Evolutionary conservation across 768 basidiomycete genomes (phyloP).

Genomic region (Megacollybia marginata): DNA sequence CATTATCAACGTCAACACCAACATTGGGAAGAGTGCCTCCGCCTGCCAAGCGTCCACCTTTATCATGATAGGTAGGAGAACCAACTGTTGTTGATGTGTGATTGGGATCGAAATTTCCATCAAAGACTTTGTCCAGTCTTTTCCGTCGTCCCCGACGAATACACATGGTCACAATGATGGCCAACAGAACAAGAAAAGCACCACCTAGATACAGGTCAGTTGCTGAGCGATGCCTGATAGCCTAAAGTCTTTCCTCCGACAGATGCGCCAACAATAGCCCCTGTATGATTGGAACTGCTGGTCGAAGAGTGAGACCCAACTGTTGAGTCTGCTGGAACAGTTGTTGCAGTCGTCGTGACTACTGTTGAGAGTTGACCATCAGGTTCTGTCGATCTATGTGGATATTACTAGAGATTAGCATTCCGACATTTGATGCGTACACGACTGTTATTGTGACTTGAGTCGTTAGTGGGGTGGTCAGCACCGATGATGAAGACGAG

Average conservation of each 20-base stretch:
- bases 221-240: too few relatives aligned
- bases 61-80: too few relatives aligned
- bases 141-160: slow-evolving; percentile 1
- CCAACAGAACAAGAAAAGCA: not conserved
- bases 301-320: not conserved
- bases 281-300: not conserved
- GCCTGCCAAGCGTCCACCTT: too few relatives aligned
- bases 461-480: not conserved
- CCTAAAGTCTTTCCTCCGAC: slow-evolving; percentile 1
- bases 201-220: too few relatives aligned
- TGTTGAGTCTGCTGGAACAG: slow-evolving; percentile 1
- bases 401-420: not conserved
- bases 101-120: slow-evolving; percentile 7
- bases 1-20: not conserved
- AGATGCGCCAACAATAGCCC: slow-evolving; percentile 3
- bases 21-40: not conserved
- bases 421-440: not conserved
- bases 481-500: not conserved
- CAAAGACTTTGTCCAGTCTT: slow-evolving; percentile 4
- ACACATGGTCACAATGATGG: not conserved
- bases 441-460: not conserved
- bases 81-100: not conserved
- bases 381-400: not conserved
- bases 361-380: slow-evolving; percentile 1
- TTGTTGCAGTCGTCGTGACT: not conserved